A percentile compares a stretch with the other conserved stretches of the same genome.
Conservation (phyloP, 2,329 filamentous ascomycete genomes). For the Pseudogymnoascus verrucosus region DNA sequence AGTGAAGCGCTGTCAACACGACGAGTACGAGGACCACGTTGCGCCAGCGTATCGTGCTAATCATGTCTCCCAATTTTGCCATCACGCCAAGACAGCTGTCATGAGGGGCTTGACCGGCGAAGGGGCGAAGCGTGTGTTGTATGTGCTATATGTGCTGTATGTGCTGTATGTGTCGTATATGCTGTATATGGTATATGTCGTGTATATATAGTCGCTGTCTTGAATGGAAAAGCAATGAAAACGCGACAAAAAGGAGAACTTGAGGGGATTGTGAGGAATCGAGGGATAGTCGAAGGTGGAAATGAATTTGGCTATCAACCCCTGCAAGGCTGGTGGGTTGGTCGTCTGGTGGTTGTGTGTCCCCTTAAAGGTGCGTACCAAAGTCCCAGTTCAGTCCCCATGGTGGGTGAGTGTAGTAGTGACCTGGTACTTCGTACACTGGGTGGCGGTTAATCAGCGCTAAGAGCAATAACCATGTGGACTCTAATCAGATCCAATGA, state of each 20-base stretch:
- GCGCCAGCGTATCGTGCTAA: slow-evolving; percentile 5
- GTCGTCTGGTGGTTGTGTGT: neutral
- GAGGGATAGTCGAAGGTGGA: neutral
- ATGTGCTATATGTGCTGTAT: neutral
- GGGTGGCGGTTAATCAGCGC: neutral
- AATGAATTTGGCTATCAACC: neutral
- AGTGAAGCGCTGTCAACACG: slow-evolving; percentile 5
- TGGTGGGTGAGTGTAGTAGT: neutral
- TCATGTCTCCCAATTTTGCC: slow-evolving; percentile 4
- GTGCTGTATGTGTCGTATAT: neutral
- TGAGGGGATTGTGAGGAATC: neutral
- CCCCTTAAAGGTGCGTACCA: neutral
- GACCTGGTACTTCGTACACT: no score
- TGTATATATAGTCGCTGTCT: neutral
- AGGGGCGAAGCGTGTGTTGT: neutral
- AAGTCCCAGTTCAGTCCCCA: neutral
- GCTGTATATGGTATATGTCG: neutral
- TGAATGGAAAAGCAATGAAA: neutral
- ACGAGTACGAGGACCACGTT: neutral
- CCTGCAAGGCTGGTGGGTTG: neutral
- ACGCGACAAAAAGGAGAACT: neutral
- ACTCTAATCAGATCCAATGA: neutral
- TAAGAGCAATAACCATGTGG: neutral
- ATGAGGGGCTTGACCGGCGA: neutral
- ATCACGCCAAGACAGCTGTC: neutral